phyloP scores from a whole-genome alignment of 192 early-diverging fungal genomes.

The Radiomyces spectabilis region DNA sequence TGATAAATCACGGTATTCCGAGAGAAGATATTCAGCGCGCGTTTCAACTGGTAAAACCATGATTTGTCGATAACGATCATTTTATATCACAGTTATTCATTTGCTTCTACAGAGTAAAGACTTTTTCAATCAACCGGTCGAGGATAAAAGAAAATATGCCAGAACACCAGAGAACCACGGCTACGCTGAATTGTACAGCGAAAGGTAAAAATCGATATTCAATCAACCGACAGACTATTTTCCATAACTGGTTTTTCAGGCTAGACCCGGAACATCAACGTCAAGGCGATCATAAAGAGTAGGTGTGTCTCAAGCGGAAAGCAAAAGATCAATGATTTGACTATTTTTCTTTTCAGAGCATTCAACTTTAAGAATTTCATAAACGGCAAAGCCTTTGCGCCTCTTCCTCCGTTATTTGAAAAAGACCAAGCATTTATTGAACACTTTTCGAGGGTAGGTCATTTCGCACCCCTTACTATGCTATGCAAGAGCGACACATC shows the following conservation, averaged over 20 bases:
- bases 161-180: slow-evolving; percentile 43
- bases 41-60: slow-evolving; percentile 34
- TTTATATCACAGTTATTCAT: not conserved
- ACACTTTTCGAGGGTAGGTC: slow-evolving; percentile 33
- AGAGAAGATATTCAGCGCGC: slow-evolving; percentile 37
- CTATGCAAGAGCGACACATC: not conserved
- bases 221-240: not conserved
- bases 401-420: slow-evolving; percentile 25
- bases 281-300: slow-evolving; percentile 57
- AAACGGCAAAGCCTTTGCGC: slow-evolving; percentile 29
- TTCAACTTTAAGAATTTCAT: slow-evolving; percentile 46
- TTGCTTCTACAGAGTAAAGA: slow-evolving; percentile 25
- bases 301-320: slow-evolving; percentile 18
- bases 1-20: slow-evolving; percentile 52
- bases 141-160: slow-evolving; percentile 31
- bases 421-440: slow-evolving; percentile 12
- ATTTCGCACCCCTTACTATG: too few species aligned
- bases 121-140: slow-evolving; percentile 44
- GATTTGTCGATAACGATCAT: not conserved
- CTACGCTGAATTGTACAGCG: slow-evolving; percentile 42
- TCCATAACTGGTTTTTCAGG: slow-evolving; percentile 8
- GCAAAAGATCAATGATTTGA: too few species aligned
- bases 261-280: slow-evolving; percentile 42
- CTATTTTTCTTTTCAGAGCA: too few species aligned
- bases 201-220: slow-evolving; percentile 34